Percentiles rank a stretch among this genome's conserved stretches.
These are phyloP conservation scores for Kwoniella dejecticola DNA, from an alignment of 768 basidiomycete species.

Conservation along the genomic window DNA sequence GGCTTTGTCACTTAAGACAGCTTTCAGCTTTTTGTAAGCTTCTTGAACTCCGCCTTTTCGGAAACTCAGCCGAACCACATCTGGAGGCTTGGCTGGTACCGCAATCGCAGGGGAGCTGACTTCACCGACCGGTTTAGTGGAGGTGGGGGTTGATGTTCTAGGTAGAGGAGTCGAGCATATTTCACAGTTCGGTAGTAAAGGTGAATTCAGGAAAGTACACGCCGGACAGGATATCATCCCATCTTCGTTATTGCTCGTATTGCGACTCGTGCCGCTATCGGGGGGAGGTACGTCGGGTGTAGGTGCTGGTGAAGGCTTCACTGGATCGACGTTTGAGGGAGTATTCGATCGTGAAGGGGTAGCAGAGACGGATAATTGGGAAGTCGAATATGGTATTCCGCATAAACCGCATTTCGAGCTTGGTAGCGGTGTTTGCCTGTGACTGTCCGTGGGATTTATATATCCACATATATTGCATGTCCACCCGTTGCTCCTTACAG, in stretches of 20 bases:
- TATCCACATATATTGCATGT: conserved; percentile 85
- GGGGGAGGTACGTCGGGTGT: too few species aligned
- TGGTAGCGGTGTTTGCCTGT: conserved; percentile 6
- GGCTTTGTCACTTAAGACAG: conserved; percentile 67
- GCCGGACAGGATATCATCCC: conserved; percentile 69
- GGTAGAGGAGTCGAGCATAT: conserved; percentile 76
- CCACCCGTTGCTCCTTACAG: conserved; percentile 22
- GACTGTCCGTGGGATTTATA: conserved; percentile 70
- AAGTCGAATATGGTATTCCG: conserved; percentile 62
- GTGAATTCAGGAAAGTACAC: conserved; percentile 91
- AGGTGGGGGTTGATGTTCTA: background rate
- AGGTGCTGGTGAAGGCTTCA: background rate
- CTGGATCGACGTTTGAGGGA: conserved; percentile 13
- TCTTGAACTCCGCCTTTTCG: conserved; percentile 83
- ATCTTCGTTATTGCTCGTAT: conserved; percentile 22
- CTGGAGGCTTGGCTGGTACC: conserved; percentile 3
- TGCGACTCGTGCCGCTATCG: too few species aligned
- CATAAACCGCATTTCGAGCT: conserved; percentile 68
- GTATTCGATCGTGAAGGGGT: conserved; percentile 25
- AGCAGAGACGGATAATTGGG: conserved; percentile 9
- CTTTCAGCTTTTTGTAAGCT: conserved; percentile 76
- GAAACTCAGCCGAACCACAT: conserved; percentile 79
- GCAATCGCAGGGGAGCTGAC: too few species aligned
- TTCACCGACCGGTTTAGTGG: background rate
- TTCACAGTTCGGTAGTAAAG: conserved; percentile 73